These are phyloP conservation scores for Hydrangea macrophylla DNA, from an alignment of 148 eudicot genomes.

Conservation along the genomic window DNA sequence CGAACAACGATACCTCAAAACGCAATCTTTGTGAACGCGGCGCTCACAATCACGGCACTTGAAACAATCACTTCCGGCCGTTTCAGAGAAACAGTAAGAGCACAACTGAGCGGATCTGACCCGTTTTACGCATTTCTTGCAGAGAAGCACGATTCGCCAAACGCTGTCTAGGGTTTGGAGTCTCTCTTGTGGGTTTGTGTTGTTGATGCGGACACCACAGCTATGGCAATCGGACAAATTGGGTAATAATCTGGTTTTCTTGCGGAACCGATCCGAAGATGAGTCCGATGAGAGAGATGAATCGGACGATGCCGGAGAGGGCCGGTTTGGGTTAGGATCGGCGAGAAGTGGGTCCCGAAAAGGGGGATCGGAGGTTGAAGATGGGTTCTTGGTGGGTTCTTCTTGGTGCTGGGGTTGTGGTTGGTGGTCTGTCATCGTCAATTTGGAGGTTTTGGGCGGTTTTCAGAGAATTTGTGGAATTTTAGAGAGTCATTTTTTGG, in stretches of 20 bases:
- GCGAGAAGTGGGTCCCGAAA: constrained; percentile 20
- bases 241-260: constrained; percentile 76
- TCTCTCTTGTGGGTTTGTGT: constrained; percentile 55
- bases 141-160: constrained; percentile 83
- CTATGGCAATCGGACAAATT: constrained; percentile 77
- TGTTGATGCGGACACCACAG: constrained; percentile 55
- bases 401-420: not conserved
- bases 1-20: constrained; percentile 25
- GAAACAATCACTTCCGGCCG: constrained; percentile 15
- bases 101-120: constrained; percentile 48
- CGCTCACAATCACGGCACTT: constrained; percentile 51
- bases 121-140: constrained; percentile 40
- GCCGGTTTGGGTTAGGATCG: constrained; percentile 12
- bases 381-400: not conserved
- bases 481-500: not conserved
- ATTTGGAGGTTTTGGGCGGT: not conserved
- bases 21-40: constrained; percentile 55
- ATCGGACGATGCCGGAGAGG: constrained; percentile 13
- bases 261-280: constrained; percentile 15
- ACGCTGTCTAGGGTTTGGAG: constrained; percentile 59
- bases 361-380: not conserved
- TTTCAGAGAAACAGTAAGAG: constrained; percentile 57
- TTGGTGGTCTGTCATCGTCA: not conserved
- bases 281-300: constrained; percentile 18
- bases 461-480: not conserved